A percentile compares a stretch with the other conserved stretches of the same genome.
phyloP scores from a whole-genome alignment of 1,284 basidiomycete genomes.

The Amylostereum areolatum region DNA sequence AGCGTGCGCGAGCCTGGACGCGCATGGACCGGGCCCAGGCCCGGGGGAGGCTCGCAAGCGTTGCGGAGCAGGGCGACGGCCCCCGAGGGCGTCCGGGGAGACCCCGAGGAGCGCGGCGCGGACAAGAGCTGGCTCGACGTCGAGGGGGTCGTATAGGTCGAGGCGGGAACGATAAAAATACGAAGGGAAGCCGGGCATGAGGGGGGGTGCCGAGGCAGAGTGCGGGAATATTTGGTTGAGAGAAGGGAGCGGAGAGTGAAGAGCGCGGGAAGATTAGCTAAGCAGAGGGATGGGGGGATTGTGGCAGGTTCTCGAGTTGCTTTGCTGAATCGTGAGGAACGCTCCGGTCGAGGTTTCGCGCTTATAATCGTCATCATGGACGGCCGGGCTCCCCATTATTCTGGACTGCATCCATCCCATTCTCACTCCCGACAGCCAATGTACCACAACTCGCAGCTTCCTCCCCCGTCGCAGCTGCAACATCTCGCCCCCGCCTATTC shows the following conservation, averaged over 20 bases:
- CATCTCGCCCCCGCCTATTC: conserved; percentile 32
- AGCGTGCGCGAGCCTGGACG: conserved; percentile 8
- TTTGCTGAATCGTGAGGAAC: background rate
- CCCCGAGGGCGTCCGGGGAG: conserved; percentile 1
- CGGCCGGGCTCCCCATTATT: conserved; percentile 13
- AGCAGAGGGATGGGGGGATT: conserved; percentile 4
- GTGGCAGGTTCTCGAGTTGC: background rate
- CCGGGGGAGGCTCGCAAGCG: conserved; percentile 10
- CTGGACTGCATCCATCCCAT: conserved; percentile 9
- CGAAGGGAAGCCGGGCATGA: background rate
- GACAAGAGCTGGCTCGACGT: no score
- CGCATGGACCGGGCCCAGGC: conserved; percentile 7
- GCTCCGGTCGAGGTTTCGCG: background rate
- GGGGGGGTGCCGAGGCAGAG: background rate
- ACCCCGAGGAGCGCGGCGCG: background rate
- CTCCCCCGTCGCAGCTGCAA: conserved; percentile 37
- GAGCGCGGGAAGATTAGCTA: conserved; percentile 8
- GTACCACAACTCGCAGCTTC: conserved; percentile 37
- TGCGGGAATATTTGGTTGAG: no score
- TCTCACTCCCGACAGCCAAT: conserved; percentile 10
- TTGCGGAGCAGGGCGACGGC: conserved; percentile 7
- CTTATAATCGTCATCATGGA: conserved; percentile 11
- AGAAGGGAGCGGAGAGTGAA: background rate
- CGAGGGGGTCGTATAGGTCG: conserved; percentile 1
- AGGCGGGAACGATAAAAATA: background rate